Percentiles rank a stretch among this genome's conserved stretches.
These are phyloP conservation scores for Albifimbria verrucaria DNA, from an alignment of 2,329 filamentous ascomycete genomes.

Conservation along the genomic window DNA sequence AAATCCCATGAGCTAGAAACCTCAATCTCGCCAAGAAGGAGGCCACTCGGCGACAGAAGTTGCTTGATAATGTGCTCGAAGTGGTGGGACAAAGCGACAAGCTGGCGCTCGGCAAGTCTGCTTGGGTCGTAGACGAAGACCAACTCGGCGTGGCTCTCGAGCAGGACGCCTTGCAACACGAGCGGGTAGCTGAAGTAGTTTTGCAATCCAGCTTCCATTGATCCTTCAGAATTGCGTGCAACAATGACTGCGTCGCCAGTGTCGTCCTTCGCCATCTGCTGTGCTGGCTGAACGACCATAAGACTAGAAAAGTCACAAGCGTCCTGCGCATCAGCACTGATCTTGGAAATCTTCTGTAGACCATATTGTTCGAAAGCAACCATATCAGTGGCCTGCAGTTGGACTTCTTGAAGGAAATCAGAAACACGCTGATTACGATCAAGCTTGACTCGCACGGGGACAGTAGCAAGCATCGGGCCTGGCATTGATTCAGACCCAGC, in stretches of 20 bases:
- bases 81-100: slow-evolving; percentile 5
- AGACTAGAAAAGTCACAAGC: slow-evolving; percentile 47
- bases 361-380: slow-evolving; percentile 15
- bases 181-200: slow-evolving; percentile 4
- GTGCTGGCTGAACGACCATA: not conserved
- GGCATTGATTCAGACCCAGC: slow-evolving; percentile 20
- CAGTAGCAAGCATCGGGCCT: slow-evolving; percentile 26
- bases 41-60: not conserved
- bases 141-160: not conserved
- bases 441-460: slow-evolving; percentile 19
- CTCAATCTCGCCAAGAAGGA: not conserved
- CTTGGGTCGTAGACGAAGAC: not conserved
- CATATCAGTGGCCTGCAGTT: slow-evolving; percentile 10
- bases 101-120: not conserved
- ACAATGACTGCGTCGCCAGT: not conserved
- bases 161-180: not conserved
- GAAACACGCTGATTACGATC: not conserved
- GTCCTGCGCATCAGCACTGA: slow-evolving; percentile 40
- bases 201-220: not conserved
- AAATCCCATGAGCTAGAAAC: not conserved
- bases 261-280: not conserved
- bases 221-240: not conserved
- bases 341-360: slow-evolving; percentile 9
- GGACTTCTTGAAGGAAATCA: slow-evolving; percentile 7
- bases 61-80: not conserved